phyloP scores from a whole-genome alignment of 306 rosid species.

The Trifolium repens region DNA sequence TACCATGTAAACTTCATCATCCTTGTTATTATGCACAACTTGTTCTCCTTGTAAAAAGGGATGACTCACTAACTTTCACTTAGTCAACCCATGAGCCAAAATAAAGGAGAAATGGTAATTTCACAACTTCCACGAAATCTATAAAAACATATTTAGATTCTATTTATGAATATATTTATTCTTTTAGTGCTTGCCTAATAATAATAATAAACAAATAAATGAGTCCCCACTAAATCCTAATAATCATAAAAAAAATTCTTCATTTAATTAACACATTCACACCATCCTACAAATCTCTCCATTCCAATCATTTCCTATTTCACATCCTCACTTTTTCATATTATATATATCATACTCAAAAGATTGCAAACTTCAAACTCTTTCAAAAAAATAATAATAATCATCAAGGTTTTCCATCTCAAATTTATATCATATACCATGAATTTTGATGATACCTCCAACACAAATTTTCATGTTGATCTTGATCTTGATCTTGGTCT shows the following conservation, averaged over 20 bases:
- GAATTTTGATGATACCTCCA: constrained; percentile 54
- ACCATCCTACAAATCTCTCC: constrained; percentile 21
- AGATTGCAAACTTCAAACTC: constrained; percentile 23
- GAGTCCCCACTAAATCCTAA: constrained; percentile 42
- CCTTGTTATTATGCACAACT: constrained; percentile 36
- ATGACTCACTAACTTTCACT: constrained; percentile 39
- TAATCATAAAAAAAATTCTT: background rate
- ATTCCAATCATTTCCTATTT: constrained; percentile 10
- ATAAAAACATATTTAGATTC: constrained; percentile 16
- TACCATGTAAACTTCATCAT: constrained; percentile 44
- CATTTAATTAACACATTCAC: constrained; percentile 13
- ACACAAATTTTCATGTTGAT: constrained; percentile 60
- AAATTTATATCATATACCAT: constrained; percentile 39
- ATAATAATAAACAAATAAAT: constrained; percentile 38
- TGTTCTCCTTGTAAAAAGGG: constrained; percentile 36
- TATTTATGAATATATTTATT: constrained; percentile 2
- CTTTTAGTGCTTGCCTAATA: constrained; percentile 24
- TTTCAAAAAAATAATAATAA: constrained; percentile 19
- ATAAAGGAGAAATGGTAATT: constrained; percentile 47
- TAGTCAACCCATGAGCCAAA: constrained; percentile 67
- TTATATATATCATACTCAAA: constrained; percentile 9
- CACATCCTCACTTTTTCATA: constrained; percentile 9
- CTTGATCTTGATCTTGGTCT: constrained; percentile 72
- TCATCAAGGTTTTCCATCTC: background rate
- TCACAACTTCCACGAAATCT: constrained; percentile 43